Evolutionary conservation across 352 stramenopile genomes (phyloP).

Genomic region (Thraustotheca clavata): DNA sequence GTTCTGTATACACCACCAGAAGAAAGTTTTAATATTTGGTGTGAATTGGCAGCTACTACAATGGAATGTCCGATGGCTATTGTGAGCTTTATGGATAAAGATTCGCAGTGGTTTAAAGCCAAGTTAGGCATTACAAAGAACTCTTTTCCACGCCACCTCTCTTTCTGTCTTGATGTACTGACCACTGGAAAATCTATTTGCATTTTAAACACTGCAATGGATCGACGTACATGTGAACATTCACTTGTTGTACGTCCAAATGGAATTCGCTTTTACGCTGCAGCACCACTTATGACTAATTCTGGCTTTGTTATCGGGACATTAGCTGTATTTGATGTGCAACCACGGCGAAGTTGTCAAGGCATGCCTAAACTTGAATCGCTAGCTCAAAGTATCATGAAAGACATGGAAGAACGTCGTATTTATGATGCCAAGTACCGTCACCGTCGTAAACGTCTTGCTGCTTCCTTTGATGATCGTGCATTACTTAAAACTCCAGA

Average conservation of each 20-base stretch:
- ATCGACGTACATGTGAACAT: slow-evolving; percentile 80
- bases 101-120: not conserved
- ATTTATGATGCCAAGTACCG: not conserved
- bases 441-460: not conserved
- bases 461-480: slow-evolving; percentile 17
- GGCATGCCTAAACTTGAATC: not conserved
- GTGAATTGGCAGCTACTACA: not conserved
- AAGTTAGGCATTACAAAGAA: not conserved
- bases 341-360: not conserved
- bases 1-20: slow-evolving; percentile 51
- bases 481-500: not conserved
- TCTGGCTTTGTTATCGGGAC: not conserved
- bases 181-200: slow-evolving; percentile 36
- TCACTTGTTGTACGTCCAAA: slow-evolving; percentile 81
- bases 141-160: not conserved
- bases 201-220: slow-evolving; percentile 72
- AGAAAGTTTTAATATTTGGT: slow-evolving; percentile 63
- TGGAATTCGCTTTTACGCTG: slow-evolving; percentile 91
- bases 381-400: slow-evolving; percentile 17
- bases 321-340: slow-evolving; percentile 16
- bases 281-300: slow-evolving; percentile 34
- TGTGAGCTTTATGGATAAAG: slow-evolving; percentile 5
- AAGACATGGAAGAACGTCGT: slow-evolving; percentile 11
- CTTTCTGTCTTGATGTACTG: not conserved
- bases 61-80: slow-evolving; percentile 3